A percentile compares a stretch with the other conserved stretches of the same genome.
phyloP scores from a whole-genome alignment of 164 flowering plant species.

The Sextonia rubra region DNA sequence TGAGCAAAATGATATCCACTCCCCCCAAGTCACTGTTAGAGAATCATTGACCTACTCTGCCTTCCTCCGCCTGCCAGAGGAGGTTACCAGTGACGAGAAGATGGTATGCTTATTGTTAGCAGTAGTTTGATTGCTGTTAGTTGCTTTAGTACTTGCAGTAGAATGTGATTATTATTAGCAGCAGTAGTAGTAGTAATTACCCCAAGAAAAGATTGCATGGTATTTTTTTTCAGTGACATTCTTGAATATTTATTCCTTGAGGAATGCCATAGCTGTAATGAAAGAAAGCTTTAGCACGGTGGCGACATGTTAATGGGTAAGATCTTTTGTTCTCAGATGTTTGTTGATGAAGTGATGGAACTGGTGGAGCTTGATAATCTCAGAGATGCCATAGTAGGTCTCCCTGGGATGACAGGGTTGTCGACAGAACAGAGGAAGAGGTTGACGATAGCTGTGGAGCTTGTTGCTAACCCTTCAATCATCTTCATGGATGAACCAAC shows the following conservation, averaged over 20 bases:
- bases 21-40: conserved; percentile 33
- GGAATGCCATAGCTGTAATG: neutral
- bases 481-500: conserved; percentile 99
- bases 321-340: conserved; percentile 37
- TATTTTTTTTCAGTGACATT: neutral
- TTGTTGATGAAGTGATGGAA: conserved; percentile 93
- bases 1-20: conserved; percentile 39
- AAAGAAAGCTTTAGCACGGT: neutral
- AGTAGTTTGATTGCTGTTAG: neutral
- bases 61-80: conserved; percentile 84
- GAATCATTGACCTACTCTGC: conserved; percentile 95
- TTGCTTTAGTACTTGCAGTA: neutral
- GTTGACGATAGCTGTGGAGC: conserved; percentile 97
- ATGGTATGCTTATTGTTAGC: conserved; percentile 39
- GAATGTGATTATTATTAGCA: neutral
- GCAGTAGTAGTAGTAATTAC: too few relatives aligned
- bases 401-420: conserved; percentile 88
- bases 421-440: conserved; percentile 98
- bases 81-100: conserved; percentile 66
- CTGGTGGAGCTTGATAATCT: conserved; percentile 84
- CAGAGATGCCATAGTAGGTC: conserved; percentile 86
- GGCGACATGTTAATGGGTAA: neutral
- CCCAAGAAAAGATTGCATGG: too few relatives aligned
- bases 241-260: neutral
- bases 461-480: conserved; percentile 99